Percentiles rank a stretch among this genome's conserved stretches.
phyloP scores from a whole-genome alignment of 2,329 filamentous ascomycete species.

The Aplosporella prunicola region DNA sequence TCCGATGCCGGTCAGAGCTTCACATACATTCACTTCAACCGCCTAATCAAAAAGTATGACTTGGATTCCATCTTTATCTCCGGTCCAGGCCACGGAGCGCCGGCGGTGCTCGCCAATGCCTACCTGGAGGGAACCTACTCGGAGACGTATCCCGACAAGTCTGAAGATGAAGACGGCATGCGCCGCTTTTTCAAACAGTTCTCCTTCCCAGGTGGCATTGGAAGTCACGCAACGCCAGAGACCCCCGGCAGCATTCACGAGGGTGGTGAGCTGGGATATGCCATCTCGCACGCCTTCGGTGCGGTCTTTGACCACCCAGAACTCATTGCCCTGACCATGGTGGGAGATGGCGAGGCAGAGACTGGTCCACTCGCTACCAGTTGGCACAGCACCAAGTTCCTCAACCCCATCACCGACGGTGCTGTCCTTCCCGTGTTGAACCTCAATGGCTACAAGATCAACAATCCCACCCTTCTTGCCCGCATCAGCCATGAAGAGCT shows the following conservation, averaged over 20 bases:
- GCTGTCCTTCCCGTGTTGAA: slow-evolving; percentile 70
- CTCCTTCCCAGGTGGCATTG: slow-evolving; percentile 71
- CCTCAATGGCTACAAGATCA: slow-evolving; percentile 79
- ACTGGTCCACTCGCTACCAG: slow-evolving; percentile 69
- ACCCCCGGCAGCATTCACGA: slow-evolving; percentile 70
- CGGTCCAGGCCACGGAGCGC: slow-evolving; percentile 69
- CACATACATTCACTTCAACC: slow-evolving; percentile 74
- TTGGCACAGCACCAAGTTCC: slow-evolving; percentile 76
- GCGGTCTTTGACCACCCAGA: slow-evolving; percentile 66
- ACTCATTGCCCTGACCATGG: slow-evolving; percentile 66
- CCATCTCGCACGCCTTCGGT: slow-evolving; percentile 69
- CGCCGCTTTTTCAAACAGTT: slow-evolving; percentile 74
- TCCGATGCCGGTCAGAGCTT: slow-evolving; percentile 74
- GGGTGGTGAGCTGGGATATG: slow-evolving; percentile 74
- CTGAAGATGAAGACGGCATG: slow-evolving; percentile 58
- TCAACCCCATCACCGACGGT: slow-evolving; percentile 69
- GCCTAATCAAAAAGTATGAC: slow-evolving; percentile 71
- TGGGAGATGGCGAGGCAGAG: slow-evolving; percentile 74
- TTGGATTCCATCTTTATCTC: slow-evolving; percentile 64
- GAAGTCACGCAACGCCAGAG: slow-evolving; percentile 69
- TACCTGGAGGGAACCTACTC: slow-evolving; percentile 71
- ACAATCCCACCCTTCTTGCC: slow-evolving; percentile 60
- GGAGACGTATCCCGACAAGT: slow-evolving; percentile 67
- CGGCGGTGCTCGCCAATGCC: slow-evolving; percentile 64
- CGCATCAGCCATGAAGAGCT: slow-evolving; percentile 67